Base-by-base conservation (phyloP, 208 protist genomes). In the Lotmaria passim region DNA sequence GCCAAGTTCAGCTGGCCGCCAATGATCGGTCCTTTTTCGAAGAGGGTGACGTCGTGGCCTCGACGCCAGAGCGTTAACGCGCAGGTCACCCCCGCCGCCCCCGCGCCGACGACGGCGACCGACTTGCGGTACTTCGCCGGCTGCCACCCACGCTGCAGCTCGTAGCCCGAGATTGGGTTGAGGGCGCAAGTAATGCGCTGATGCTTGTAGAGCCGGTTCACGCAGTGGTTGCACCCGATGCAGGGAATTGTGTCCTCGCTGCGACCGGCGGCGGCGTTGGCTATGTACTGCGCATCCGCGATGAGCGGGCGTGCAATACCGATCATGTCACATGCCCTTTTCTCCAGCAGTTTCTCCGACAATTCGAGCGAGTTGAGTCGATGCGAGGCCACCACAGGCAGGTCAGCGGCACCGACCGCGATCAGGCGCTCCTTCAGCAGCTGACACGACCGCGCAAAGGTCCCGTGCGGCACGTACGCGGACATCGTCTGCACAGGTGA, bases 141-240 rank as follows among this genome's bases (percentile, higher is more conserved):
- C 41, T 12, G 33, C 71, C 81, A 89, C 8, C 80, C 81, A 0
- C 91, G 80, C 75, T 97, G 83, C 17, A 83, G 74, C 82, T 98
- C 96, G 74, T 96, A 93, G 24, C 96, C 90, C 34, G 85, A 81
- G 67, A 90, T 80, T 17, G 96, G 94, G 74, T 98, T 98, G 39
- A 98, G 69, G 12, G 95, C 92, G 74, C 96, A 98, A 0, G 88
- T 95, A 21, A 94, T 77, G 34, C 87, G 81, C 68, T 97, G 88
- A 51, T 90, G 74, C 58, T 85, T 86, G 78, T 98, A 98, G 31
- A 96, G 79, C 15, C 95, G 89, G 69, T 98, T 94, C 8, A 98
- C 76, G 53, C 96, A 98, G 75, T 98, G 96, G 61, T 98, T 98
- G 79, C 96, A 98, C 14, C 80, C 96, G 62, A 98, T 98, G 79